Evolutionary conservation across 2,329 filamentous ascomycete genomes (phyloP).

Genomic region (Tolypocladium paradoxum): DNA sequence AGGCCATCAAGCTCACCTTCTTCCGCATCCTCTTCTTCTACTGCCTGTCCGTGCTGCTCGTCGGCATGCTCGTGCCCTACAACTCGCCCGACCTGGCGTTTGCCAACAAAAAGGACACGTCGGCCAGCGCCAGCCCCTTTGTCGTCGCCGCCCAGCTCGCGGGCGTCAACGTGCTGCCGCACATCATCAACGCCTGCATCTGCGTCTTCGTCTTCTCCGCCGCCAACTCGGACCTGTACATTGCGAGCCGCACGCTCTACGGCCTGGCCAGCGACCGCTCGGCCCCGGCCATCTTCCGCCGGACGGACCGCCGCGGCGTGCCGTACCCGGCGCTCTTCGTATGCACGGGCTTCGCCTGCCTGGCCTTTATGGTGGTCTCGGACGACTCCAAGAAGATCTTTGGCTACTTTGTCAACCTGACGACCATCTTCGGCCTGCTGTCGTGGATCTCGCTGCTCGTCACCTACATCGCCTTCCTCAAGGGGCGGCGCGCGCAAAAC

Average conservation of each 20-base stretch:
- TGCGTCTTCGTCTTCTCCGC: conserved; percentile 68
- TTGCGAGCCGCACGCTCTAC: conserved; percentile 61
- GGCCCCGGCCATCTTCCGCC: conserved; percentile 60
- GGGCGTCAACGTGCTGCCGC: conserved; percentile 49
- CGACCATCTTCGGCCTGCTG: conserved; percentile 55
- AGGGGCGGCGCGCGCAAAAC: conserved; percentile 49
- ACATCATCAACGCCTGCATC: conserved; percentile 65
- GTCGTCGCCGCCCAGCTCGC: conserved; percentile 61
- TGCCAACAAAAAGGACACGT: conserved; percentile 31
- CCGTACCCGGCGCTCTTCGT: conserved; percentile 54
- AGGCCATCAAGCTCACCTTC: conserved; percentile 71
- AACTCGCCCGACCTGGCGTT: conserved; percentile 49
- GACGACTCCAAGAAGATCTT: conserved; percentile 47
- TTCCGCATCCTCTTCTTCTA: conserved; percentile 78
- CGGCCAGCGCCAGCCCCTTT: conserved; percentile 52
- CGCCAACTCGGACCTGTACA: conserved; percentile 70
- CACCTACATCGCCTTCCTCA: conserved; percentile 56
- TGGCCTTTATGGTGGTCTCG: conserved; percentile 58
- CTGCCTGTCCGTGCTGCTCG: conserved; percentile 58
- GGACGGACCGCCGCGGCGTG: conserved; percentile 60
- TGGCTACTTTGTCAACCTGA: conserved; percentile 56
- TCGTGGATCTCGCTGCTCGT: conserved; percentile 60
- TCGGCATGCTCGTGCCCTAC: conserved; percentile 70
- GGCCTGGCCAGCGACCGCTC: conserved; percentile 62
- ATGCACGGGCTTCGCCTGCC: conserved; percentile 50